Evolutionary conservation across 2,329 filamentous ascomycete genomes (phyloP).

Genomic region (Lasiodiplodia sp.): DNA sequence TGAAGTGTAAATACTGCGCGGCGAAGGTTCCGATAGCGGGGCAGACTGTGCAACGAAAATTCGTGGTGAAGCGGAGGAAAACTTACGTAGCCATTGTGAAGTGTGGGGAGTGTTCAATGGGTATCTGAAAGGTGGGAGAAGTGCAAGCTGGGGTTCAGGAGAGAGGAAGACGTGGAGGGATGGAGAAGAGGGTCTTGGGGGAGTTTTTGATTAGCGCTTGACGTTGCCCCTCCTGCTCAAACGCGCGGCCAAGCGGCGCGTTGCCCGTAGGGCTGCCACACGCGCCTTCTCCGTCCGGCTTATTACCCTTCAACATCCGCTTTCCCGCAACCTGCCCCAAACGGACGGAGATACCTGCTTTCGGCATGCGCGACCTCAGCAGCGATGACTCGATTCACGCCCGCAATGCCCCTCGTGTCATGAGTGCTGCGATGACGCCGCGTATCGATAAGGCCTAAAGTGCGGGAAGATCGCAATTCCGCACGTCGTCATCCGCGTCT

Average conservation of each 20-base stretch:
- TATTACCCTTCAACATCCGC: neutral
- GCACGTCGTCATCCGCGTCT: slow-evolving; percentile 13
- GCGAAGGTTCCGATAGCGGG: slow-evolving; percentile 8
- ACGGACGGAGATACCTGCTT: neutral
- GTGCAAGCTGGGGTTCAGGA: neutral
- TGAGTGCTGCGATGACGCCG: neutral
- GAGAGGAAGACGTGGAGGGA: slow-evolving; percentile 1
- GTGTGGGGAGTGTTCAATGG: slow-evolving; percentile 12
- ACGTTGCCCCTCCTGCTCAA: slow-evolving; percentile 27
- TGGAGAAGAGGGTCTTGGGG: slow-evolving; percentile 16
- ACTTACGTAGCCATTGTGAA: slow-evolving; percentile 46
- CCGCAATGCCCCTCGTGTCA: neutral
- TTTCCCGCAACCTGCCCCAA: neutral
- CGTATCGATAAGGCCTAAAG: slow-evolving; percentile 22
- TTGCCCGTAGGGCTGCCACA: slow-evolving; percentile 26
- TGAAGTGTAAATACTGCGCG: neutral
- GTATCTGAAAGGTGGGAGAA: neutral
- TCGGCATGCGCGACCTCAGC: neutral
- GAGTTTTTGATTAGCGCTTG: slow-evolving; percentile 29
- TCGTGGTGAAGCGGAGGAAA: neutral
- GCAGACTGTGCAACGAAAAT: neutral
- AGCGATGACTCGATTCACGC: neutral
- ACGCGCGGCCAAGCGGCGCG: slow-evolving; percentile 22
- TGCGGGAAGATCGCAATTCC: slow-evolving; percentile 24
- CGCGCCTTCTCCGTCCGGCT: neutral